Evolutionary conservation across 371 early-diverging fungal genomes (phyloP).

Genomic region (Mucor indicus): DNA sequence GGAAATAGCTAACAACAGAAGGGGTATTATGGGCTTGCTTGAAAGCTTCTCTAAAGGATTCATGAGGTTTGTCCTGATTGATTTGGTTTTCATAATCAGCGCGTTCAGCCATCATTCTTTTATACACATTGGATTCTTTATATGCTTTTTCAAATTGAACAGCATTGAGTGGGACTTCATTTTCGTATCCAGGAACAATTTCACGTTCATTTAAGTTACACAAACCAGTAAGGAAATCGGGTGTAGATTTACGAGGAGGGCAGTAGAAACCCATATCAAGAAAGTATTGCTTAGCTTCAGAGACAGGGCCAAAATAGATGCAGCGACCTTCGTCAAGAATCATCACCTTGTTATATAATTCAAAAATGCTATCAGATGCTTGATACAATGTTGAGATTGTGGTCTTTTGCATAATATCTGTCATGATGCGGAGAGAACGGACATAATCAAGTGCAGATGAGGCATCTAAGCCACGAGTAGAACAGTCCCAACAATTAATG

Average conservation of each 20-base stretch:
- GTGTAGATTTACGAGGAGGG: conserved; percentile 70
- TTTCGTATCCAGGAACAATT: conserved; percentile 51
- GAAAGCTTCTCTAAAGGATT: conserved; percentile 50
- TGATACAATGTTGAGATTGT: conserved; percentile 68
- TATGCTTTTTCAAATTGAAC: conserved; percentile 49
- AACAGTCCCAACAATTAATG: conserved; percentile 83
- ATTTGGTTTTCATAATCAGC: conserved; percentile 34
- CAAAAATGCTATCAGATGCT: conserved; percentile 71
- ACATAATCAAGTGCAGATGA: conserved; percentile 83
- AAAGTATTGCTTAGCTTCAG: conserved; percentile 69
- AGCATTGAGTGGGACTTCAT: conserved; percentile 45
- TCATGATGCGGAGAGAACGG: conserved; percentile 65
- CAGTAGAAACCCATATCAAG: conserved; percentile 63
- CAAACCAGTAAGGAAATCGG: conserved; percentile 76
- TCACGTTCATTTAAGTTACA: conserved; percentile 63
- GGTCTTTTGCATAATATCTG: conserved; percentile 61
- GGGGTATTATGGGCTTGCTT: conserved; percentile 50
- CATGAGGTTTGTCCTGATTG: conserved; percentile 29
- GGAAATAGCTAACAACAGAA: conserved; percentile 58
- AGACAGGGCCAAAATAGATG: conserved; percentile 73
- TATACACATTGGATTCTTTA: conserved; percentile 34
- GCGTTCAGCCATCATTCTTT: conserved; percentile 31
- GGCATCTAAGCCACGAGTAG: conserved; percentile 89
- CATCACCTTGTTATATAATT: conserved; percentile 74
- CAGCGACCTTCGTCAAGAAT: conserved; percentile 71